Evolutionary conservation across 2,329 filamentous ascomycete species (phyloP), one percentile per base, ranked within the genome.

Genomic region (Verticillium isaacii): DNA sequence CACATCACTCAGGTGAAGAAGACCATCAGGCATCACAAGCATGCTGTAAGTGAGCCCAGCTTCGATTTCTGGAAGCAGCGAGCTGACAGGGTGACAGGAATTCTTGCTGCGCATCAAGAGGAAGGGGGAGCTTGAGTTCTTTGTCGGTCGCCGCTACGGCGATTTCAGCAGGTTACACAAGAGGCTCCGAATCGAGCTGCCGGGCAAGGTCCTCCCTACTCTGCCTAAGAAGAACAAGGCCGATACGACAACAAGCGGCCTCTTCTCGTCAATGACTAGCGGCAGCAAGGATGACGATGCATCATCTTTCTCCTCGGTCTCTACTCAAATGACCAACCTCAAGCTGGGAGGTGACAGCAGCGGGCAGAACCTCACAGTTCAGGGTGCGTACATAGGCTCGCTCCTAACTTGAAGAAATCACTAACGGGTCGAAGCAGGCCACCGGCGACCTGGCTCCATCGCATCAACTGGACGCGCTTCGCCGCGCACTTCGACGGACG

Each of bases 141-240:
- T 92, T 71, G 84, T 98, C 60, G 92, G 89, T 17, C 86, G 93
- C 63, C 85, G 94, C 67, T 99, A 97, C 73, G 91, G 93, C 36
- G 92, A 97, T 68, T 99, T 99, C 72, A 83, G 80, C 32, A 87
- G 85, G 66, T 81, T 99, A 63, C 89, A 96, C 74, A 94, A 90
- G 75, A 85, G 85, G 66, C 76, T 99, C 63, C 88, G 91, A 39
- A 86, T 88, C 14, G 95, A 99, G 75, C 82, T 98, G 60, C 95
- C 95, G 0, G 95, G 95, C 19, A 96, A 96, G 70, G 85, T 97
- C 6, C 81, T 99, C 2, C 91, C 93, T 12, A 86, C 92, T 1
- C 78, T 98, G 58, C 95, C 95, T 1, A 89, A 89, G 72, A 98
- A 98, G 84, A 97, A 97, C 75, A 96, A 94, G 75, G 85, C 88